Evolutionary conservation across 177 flowering plant genomes (phyloP).

Genomic region (Vitis hybrid): DNA sequence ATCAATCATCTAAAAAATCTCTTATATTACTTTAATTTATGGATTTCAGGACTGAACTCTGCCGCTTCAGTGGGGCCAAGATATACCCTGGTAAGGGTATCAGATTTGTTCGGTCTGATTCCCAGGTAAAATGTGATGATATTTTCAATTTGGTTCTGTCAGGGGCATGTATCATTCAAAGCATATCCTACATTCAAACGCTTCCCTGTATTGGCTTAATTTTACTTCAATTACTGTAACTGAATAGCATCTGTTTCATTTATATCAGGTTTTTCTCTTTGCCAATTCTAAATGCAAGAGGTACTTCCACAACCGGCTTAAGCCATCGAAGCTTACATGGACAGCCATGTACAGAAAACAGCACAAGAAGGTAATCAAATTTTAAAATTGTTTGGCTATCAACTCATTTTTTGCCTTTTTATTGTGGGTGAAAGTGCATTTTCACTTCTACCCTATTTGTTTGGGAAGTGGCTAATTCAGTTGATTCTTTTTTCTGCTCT

Average conservation of each 20-base stretch:
- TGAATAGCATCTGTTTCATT: no score
- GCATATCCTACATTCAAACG: no score
- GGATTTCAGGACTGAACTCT: conserved; percentile 54
- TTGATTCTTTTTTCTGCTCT: no score
- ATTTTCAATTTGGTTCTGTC: not conserved
- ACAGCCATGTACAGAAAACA: conserved; percentile 59
- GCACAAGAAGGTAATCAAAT: conserved; percentile 39
- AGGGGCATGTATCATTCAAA: no score
- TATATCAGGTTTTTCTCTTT: conserved; percentile 42
- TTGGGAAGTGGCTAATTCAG: not conserved
- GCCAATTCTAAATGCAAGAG: conserved; percentile 54
- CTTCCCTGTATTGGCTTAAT: not conserved
- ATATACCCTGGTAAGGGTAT: conserved; percentile 63
- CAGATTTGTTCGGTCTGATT: conserved; percentile 56
- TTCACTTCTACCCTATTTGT: not conserved
- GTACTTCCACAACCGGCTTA: conserved; percentile 52
- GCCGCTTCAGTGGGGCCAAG: conserved; percentile 62
- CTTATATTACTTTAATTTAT: no score
- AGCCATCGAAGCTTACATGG: conserved; percentile 58
- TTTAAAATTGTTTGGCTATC: no score
- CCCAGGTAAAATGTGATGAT: conserved; percentile 35
- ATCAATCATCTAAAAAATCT: no score
- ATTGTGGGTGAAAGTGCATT: no score
- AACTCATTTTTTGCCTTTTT: no score
- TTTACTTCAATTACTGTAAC: no score